Percentiles rank a stretch among this genome's conserved stretches.
Conservation (phyloP, 2,329 filamentous ascomycete genomes). For the Didymella keratinophila region DNA sequence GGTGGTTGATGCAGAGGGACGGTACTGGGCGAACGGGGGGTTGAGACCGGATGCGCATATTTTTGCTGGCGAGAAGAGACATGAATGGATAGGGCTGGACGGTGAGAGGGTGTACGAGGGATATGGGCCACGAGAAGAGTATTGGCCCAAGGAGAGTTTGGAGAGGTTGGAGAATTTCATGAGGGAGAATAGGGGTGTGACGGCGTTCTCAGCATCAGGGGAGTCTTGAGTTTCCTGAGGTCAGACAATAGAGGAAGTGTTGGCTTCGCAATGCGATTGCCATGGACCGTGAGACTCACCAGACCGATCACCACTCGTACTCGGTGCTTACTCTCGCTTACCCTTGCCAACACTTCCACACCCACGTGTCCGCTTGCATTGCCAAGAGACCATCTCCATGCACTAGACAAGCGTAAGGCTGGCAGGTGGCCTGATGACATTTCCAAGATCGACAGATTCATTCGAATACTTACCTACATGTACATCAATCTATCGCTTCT, state of each 20-base stretch:
- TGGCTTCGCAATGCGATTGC: too few relatives aligned
- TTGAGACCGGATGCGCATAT: background rate
- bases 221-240: too few relatives aligned
- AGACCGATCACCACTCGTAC: background rate
- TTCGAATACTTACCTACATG: too few relatives aligned
- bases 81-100: background rate
- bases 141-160: background rate
- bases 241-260: too few relatives aligned
- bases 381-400: slow-evolving; percentile 9
- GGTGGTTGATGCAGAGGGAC: background rate
- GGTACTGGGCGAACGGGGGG: background rate
- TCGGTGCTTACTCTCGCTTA: slow-evolving; percentile 9
- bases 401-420: background rate
- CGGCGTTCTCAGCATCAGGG: background rate
- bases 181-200: background rate
- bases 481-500: too few relatives aligned
- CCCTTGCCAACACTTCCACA: background rate
- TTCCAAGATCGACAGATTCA: background rate
- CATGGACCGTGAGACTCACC: background rate
- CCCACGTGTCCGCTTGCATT: background rate
- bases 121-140: background rate
- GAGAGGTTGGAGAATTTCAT: slow-evolving; percentile 25
- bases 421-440: background rate
- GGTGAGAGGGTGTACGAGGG: background rate
- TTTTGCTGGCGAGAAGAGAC: background rate